Conservation (phyloP, 306 rosid species). For the Prunus dulcis region DNA sequence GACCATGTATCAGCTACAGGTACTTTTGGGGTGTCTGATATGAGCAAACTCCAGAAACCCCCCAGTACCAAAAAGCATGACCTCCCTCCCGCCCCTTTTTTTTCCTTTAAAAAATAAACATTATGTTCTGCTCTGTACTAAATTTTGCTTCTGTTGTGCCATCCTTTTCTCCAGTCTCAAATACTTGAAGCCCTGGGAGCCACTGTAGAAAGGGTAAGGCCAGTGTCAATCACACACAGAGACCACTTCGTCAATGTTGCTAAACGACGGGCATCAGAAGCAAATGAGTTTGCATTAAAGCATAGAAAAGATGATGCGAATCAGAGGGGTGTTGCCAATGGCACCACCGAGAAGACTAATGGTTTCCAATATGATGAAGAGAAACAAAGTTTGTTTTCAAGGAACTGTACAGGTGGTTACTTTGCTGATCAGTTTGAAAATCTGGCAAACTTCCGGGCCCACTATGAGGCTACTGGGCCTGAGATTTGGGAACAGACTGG, state of each 20-base stretch:
- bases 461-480: constrained; percentile 86
- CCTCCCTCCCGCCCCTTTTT: not conserved
- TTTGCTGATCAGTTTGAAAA: constrained; percentile 97
- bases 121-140: not conserved
- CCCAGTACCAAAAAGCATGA: not conserved
- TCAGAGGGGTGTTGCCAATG: constrained; percentile 26
- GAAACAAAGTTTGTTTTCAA: constrained; percentile 21
- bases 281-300: constrained; percentile 57
- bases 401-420: constrained; percentile 66
- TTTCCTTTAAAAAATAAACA: not conserved
- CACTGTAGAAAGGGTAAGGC: constrained; percentile 86
- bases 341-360: constrained; percentile 24
- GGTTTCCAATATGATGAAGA: constrained; percentile 39
- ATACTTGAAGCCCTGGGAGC: constrained; percentile 84
- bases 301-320: constrained; percentile 14
- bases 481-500: constrained; percentile 88
- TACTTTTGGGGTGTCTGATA: not conserved
- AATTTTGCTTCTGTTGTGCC: not conserved
- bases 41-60: not conserved
- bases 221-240: constrained; percentile 82
- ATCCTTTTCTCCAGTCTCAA: constrained; percentile 56
- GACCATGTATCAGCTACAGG: not conserved
- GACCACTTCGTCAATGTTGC: constrained; percentile 94
- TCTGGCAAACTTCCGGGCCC: constrained; percentile 81
- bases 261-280: constrained; percentile 68